Evolutionary conservation across 148 eudicot genomes (phyloP), one percentile per base, ranked within the genome.

Genomic region (Arbutus unedo): DNA sequence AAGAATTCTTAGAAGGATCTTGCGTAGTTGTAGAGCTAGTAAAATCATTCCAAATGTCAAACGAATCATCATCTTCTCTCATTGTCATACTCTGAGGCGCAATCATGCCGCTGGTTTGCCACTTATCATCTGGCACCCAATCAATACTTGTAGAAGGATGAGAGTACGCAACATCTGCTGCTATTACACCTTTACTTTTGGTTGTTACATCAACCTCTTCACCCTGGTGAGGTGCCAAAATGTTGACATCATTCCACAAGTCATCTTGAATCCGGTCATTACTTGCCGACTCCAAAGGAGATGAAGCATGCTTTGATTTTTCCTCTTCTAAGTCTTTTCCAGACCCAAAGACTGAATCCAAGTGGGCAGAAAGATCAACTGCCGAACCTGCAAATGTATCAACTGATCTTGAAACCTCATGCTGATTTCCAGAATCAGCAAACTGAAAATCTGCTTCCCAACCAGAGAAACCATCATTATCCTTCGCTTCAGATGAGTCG

Each of bases 381-480:
- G 81, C 18, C 54, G 88, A 81, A 62, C 83, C 79, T 23, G 21
- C 44, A 67, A 79, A 48, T 19, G 53, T 23, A 77, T 67, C 81
- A 54, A 85, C 79, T 44, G 84, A 48, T 78, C 66, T 48, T 43
- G 84, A 64, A 78, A 72, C 86, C 54, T 81, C 77, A 7, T 47
- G 82, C 76, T 81, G 78, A 83, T 62, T 81, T 21, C 70, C 81
- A 71, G 86, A 82, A 82, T 76, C 81, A 73, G 93, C 88, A 81
- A 90, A 87, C 75, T 92, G 97, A 87, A 96, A 96, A 84, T 94
- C 97, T 14, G 95, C 95, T 78, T 91, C 88, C 99, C 99, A 96
- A 83, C 87, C 92, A 85, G 97, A 90, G 19, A 86, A 87, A 41
- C 86, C 85, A 64, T 85, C 86, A 25, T 76, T 77, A 64, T 76